Evolutionary conservation across 1,284 basidiomycete species (phyloP), one percentile per base, ranked within the genome.

Genomic region (Porogramme epimiltina): DNA sequence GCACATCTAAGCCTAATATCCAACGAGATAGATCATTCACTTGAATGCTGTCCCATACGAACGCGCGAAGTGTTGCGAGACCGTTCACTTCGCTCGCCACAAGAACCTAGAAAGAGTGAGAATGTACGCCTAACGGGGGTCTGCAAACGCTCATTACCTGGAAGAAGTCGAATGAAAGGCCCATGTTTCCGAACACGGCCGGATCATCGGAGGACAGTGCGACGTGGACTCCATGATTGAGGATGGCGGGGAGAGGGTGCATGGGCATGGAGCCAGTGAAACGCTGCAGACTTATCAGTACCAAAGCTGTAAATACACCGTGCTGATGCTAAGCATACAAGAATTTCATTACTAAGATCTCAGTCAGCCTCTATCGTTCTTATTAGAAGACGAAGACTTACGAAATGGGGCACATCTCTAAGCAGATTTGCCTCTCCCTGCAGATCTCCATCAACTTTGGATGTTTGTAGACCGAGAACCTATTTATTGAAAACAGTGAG

Each of bases 321-420:
- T 20, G 38, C 2, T 18, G 3, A 6, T 1, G 18, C 18, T 6
- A 9, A 11, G 22, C 70, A 60, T 63, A 87, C 86, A 62, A 89
- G 67, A 40, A 89, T 80, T 60, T 88, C 86, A 54, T 88, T 88
- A 42, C 84, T 87, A 9, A 5, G 34, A 59, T 52, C 22, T 50
- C 60, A 24, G 56, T 49, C 46, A n/a, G 22, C n/a, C n/a, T n/a
- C n/a, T n/a, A n/a, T n/a, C n/a, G n/a, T n/a, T n/a, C n/a, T n/a
- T n/a, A n/a, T n/a, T n/a, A n/a, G n/a, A 44, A 51, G 40, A 34
- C 40, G 24, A 45, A 33, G 11, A 74, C 82, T 58, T 69, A 87
- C 84, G 85, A 87, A 68, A 90, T 83, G 45, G 85, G 78, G 70
- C 89, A 84, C 26, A 87, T 76, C 70, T 91, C 89, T 20, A 91